Conservation (phyloP, 2,329 filamentous ascomycete species). For the Thermoascus crustaceus region DNA sequence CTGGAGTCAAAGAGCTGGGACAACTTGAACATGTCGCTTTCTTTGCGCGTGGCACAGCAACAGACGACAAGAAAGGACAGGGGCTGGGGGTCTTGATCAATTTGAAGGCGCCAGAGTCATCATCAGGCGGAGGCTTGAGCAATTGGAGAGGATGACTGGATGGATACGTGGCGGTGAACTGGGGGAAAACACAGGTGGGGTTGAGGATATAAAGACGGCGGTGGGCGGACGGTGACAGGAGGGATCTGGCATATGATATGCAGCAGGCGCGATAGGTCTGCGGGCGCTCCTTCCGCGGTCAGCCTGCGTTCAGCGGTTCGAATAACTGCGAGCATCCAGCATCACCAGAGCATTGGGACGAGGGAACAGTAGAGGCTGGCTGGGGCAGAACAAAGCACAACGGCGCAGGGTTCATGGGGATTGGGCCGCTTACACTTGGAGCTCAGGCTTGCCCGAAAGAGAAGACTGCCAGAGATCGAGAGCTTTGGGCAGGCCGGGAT, state of each 20-base stretch:
- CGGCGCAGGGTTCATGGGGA: no score
- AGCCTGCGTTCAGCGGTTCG: no score
- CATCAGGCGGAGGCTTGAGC: neutral
- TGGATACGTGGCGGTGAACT: slow-evolving; percentile 7
- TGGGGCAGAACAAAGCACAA: no score
- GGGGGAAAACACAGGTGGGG: slow-evolving; percentile 4
- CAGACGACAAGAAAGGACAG: slow-evolving; percentile 1
- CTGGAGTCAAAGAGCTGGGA: slow-evolving; percentile 27
- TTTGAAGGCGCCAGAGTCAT: neutral
- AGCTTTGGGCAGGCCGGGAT: no score
- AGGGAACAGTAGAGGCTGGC: no score
- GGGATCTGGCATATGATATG: slow-evolving; percentile 2
- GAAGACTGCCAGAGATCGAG: no score
- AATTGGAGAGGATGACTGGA: neutral
- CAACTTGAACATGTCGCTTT: slow-evolving; percentile 25
- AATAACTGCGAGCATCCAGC: no score
- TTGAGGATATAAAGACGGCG: slow-evolving; percentile 1
- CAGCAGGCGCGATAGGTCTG: neutral
- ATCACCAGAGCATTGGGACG: no score
- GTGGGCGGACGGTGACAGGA: neutral
- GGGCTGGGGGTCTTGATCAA: neutral
- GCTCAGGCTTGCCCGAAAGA: no score
- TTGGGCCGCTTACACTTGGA: no score
- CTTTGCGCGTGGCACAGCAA: slow-evolving; percentile 1
- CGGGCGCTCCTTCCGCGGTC: neutral